phyloP scores from a whole-genome alignment of 192 early-diverging fungal genomes.

The Backusella psychrophila region DNA sequence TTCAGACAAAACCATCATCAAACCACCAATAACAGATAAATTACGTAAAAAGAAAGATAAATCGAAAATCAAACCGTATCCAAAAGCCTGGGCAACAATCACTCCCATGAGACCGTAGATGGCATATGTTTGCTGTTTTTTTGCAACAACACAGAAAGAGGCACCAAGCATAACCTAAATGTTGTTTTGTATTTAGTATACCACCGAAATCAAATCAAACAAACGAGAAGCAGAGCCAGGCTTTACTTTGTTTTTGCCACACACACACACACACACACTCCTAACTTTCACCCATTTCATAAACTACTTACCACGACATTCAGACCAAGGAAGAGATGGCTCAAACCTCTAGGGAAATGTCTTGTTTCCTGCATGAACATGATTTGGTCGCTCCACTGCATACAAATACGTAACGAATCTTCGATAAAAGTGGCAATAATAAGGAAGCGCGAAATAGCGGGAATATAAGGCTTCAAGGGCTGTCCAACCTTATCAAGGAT shows the following conservation, averaged over 20 bases:
- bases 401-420: slow-evolving; percentile 84
- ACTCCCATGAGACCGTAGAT: slow-evolving; percentile 81
- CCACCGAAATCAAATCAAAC: background rate
- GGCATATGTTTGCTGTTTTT: slow-evolving; percentile 79
- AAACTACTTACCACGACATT: slow-evolving; percentile 70
- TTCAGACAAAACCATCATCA: slow-evolving; percentile 94
- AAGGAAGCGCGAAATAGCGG: slow-evolving; percentile 88
- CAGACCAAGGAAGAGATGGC: slow-evolving; percentile 80
- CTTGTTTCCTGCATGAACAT: slow-evolving; percentile 80
- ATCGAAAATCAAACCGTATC: slow-evolving; percentile 94
- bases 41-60: slow-evolving; percentile 87
- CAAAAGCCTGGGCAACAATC: slow-evolving; percentile 85
- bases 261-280: background rate
- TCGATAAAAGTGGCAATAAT: slow-evolving; percentile 96
- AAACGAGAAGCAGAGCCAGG: background rate
- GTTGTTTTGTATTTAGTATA: background rate
- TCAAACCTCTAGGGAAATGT: slow-evolving; percentile 75
- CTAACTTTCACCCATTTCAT: background rate
- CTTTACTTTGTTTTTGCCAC: background rate
- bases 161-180: slow-evolving; percentile 71
- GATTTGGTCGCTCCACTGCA: slow-evolving; percentile 90
- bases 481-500: slow-evolving; percentile 69
- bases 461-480: slow-evolving; percentile 90
- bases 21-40: slow-evolving; percentile 90
- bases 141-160: slow-evolving; percentile 81